Evolutionary conservation across 208 protist species (phyloP), one percentile per base, ranked within the genome.

Genomic region (Vickermania spadyakhi): DNA sequence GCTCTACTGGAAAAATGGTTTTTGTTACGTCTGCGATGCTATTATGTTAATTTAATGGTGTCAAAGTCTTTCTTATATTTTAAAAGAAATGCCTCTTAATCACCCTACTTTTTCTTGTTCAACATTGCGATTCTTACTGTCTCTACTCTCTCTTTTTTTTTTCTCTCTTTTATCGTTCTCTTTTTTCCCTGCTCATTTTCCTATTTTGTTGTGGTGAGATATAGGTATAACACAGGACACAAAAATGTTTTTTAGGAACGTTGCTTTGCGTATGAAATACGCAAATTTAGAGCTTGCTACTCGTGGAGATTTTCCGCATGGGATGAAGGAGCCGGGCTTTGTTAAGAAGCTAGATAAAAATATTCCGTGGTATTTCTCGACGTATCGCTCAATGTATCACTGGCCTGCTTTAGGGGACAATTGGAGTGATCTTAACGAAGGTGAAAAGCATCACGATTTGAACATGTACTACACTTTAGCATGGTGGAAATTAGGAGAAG

Each of bases 321-420:
- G 87, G n/a, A 89, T 94, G 82, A 91, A 94, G 50, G 81, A 91
- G 56, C 84, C 87, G 42, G 84, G 75, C 0, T 94, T 91, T 55
- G 78, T 94, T 14, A 91, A 87, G 52, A 94, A 94, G 54, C 62
- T 94, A 5, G 87, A 94, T 54, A 79, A 90, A 60, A 94, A 94
- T 69, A 89, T 94, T 29, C 87, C 87, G n/a, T 94, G 87, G 87
- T 94, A 87, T 64, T 94, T 94, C 65, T 89, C 87, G 1, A 88
- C 84, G 1, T 94, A 94, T 56, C 78, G 87, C 28, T 89, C 87
- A 7, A 94, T 94, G 84, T 90, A 94, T 55, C 84, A 91, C 64
- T 94, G 87, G 87, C 87, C 87, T 26, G 71, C 82, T 25, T 70
- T 75, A n/a, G 87, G 87, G 7, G 87, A 94, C 58, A 85, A 86